Base-by-base conservation (phyloP, 2,329 filamentous ascomycete species). In the Alternaria viburni region DNA sequence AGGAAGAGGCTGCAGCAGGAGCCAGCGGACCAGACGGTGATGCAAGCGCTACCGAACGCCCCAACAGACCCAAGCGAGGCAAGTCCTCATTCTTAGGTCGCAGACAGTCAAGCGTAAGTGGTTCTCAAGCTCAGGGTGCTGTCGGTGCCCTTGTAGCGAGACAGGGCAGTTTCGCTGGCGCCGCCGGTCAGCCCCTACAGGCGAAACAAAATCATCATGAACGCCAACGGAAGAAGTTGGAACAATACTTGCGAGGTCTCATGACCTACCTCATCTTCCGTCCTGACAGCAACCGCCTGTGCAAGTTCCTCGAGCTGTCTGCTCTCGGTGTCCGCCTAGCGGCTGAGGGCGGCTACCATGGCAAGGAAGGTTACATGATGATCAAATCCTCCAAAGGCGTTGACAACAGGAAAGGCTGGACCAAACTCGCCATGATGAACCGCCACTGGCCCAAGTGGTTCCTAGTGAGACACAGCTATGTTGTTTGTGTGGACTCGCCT, bases 191-290 rank as follows among this genome's bases (percentile, higher is more conserved):
- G 47, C 73, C 74, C 11, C 30, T 70, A 6, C 78, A 79, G 45
- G 83, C 83, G 64, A 84, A 81, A 67, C 85, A 88, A 59, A 82
- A 83, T 4, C 96, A 95, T 71, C 88, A 93, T 44, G 93, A 96
- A 71, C 89, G 78, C 43, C 94, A 97, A 80, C 88, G 95, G 60
- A 91, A 89, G 72, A 93, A 92, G 77, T 84, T 99, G 30, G 96
- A 98, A 77, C 89, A 89, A 52, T 99, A 99, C 77, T 83, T 99
- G 19, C 93, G 95, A 68, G 91, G 95, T 74, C 93, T 98, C 89
- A 95, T 98, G 64, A 90, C 93, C 58, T 98, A 95, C 87, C 89
- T 99, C 72, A 98, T 99, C 81, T 99, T 99, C 82, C 89, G 95
- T 49, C 90, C 96, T 7, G 95, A 98, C 80, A 97, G 93, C 81